Conservation (phyloP, 2,329 filamentous ascomycete genomes). For the Pseudogymnoascus sp. region DNA sequence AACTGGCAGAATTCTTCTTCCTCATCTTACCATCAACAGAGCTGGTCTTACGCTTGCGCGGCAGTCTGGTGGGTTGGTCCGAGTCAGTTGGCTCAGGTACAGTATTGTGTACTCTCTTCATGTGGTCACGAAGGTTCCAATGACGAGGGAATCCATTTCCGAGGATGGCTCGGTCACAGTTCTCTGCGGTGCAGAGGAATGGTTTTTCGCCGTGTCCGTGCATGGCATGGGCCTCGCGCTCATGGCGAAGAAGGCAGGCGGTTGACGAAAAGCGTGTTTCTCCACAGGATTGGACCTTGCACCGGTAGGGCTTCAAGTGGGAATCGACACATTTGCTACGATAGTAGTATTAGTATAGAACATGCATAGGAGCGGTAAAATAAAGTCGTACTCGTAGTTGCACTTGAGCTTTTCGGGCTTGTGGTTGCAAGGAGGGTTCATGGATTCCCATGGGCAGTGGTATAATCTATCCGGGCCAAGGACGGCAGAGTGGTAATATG, state of each 20-base stretch:
- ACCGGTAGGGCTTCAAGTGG: conserved; percentile 91
- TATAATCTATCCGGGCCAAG: conserved; percentile 72
- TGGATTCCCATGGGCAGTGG: conserved; percentile 84
- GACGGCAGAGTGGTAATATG: conserved; percentile 61
- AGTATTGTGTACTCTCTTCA: conserved; percentile 84
- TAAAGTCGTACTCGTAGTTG: conserved; percentile 81
- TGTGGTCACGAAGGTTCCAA: conserved; percentile 96
- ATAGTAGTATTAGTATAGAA: conserved; percentile 22
- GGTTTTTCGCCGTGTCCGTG: conserved; percentile 92
- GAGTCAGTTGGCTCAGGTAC: conserved; percentile 18
- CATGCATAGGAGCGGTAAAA: neutral
- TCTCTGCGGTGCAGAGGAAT: conserved; percentile 79
- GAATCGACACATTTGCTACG: conserved; percentile 93
- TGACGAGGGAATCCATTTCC: conserved; percentile 90
- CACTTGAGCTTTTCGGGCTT: conserved; percentile 95
- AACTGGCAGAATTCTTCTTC: conserved; percentile 9
- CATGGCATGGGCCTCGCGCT: conserved; percentile 92
- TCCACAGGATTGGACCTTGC: conserved; percentile 78
- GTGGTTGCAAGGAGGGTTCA: conserved; percentile 68
- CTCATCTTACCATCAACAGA: conserved; percentile 11
- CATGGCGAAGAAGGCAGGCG: conserved; percentile 87
- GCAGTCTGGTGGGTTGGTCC: conserved; percentile 1
- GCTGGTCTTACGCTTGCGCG: conserved; percentile 11
- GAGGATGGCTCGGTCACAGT: conserved; percentile 73
- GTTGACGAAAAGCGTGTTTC: conserved; percentile 90